Conservation (phyloP, 805 yeast species). For the Candida quercuum region DNA sequence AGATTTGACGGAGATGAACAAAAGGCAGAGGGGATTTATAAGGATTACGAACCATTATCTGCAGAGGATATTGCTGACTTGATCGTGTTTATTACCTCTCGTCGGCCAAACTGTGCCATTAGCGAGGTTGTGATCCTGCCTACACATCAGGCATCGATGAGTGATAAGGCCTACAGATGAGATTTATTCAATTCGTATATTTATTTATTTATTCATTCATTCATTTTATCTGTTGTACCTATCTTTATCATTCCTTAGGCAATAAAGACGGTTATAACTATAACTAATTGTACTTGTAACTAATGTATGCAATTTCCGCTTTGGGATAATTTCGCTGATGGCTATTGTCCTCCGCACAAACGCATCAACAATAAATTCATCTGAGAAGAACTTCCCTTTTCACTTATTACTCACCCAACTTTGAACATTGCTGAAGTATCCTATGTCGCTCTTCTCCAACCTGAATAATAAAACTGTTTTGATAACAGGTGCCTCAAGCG, state of each 20-base stretch:
- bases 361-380: no score
- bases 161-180: conserved; percentile 19
- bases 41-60: conserved; percentile 47
- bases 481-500: conserved; percentile 90
- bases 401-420: no score
- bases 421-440: no score
- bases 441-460: conserved; percentile 34
- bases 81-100: conserved; percentile 49
- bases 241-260: no score
- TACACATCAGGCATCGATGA: conserved; percentile 69
- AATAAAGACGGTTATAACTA: no score
- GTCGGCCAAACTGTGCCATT: conserved; percentile 52
- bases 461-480: conserved; percentile 71
- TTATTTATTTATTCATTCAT: no score
- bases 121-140: conserved; percentile 84
- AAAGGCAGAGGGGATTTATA: conserved; percentile 50
- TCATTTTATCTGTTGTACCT: no score
- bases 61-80: conserved; percentile 59
- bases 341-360: no score
- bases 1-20: conserved; percentile 51
- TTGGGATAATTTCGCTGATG: no score
- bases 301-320: no score
- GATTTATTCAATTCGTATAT: background rate
- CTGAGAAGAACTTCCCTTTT: no score
- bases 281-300: no score